phyloP scores from a whole-genome alignment of 2,329 filamentous ascomycete genomes.

The Sarocladiaceae sp. region DNA sequence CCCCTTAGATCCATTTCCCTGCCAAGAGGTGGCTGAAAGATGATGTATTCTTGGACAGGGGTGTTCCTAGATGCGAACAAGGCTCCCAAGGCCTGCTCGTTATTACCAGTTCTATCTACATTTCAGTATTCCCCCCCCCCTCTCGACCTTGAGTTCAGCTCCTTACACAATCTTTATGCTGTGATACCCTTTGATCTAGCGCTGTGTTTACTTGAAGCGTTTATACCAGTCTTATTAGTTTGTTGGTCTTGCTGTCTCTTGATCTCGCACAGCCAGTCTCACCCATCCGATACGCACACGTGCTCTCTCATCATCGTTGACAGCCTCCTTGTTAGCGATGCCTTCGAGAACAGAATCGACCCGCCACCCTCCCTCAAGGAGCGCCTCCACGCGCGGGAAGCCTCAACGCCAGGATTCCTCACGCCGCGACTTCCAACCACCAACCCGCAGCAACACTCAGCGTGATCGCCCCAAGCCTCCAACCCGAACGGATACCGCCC shows the following conservation, averaged over 20 bases:
- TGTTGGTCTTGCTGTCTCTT: neutral
- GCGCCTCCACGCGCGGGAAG: neutral
- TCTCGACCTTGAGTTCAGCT: too few species aligned
- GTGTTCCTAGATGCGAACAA: too few species aligned
- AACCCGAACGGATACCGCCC: slow-evolving; percentile 18
- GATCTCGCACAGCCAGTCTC: neutral
- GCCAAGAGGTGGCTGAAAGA: neutral
- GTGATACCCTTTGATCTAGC: neutral
- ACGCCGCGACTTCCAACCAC: slow-evolving; percentile 1
- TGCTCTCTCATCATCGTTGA: neutral
- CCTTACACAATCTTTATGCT: neutral
- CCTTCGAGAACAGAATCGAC: neutral
- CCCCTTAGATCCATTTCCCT: neutral
- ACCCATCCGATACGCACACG: neutral
- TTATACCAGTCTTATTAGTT: too few species aligned
- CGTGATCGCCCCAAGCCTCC: slow-evolving; percentile 11
- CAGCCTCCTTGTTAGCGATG: neutral
- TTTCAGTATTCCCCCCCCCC: too few species aligned
- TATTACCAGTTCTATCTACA: too few species aligned
- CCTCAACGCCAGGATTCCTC: neutral
- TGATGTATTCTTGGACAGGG: slow-evolving; percentile 6
- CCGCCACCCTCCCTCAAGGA: neutral
- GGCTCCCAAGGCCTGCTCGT: too few species aligned
- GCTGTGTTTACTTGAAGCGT: too few species aligned
- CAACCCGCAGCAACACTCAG: neutral